These are phyloP conservation scores for Nadsonia commutata DNA, from an alignment of 1,139 yeast species.

Conservation along the genomic window DNA sequence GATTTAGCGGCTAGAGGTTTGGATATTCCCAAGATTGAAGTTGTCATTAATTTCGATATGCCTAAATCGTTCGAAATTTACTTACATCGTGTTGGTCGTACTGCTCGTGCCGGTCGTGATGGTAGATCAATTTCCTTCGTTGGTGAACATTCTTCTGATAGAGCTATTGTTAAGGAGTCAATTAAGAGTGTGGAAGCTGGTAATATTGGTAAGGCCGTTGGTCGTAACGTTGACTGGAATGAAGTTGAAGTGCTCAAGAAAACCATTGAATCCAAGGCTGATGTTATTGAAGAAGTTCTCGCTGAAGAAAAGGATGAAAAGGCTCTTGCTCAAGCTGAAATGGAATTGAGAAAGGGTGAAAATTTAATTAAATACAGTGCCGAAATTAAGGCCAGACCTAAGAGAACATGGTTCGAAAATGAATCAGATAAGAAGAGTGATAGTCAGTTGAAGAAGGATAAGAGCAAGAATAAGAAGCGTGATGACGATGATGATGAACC, in stretches of 20 bases:
- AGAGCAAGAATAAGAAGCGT: constrained; percentile 37
- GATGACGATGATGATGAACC: constrained; percentile 32
- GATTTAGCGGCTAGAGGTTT: constrained; percentile 98
- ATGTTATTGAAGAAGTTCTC: constrained; percentile 56
- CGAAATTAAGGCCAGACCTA: constrained; percentile 82
- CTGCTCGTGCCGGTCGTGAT: constrained; percentile 97
- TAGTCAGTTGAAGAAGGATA: constrained; percentile 10
- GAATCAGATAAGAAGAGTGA: constrained; percentile 48
- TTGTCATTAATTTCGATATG: constrained; percentile 89
- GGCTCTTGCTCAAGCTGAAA: constrained; percentile 75
- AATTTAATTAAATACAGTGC: constrained; percentile 65
- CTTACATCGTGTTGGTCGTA: constrained; percentile 96
- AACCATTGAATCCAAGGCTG: constrained; percentile 43
- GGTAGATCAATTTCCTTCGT: constrained; percentile 90
- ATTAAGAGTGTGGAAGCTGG: constrained; percentile 39
- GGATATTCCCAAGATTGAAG: constrained; percentile 94
- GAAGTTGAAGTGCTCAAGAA: constrained; percentile 57
- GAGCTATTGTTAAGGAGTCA: constrained; percentile 79
- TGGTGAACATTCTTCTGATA: constrained; percentile 74
- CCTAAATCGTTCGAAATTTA: constrained; percentile 84
- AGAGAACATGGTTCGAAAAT: constrained; percentile 90
- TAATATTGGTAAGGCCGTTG: constrained; percentile 39
- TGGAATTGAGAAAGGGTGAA: constrained; percentile 75
- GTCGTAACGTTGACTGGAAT: constrained; percentile 77
- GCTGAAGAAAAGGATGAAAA: constrained; percentile 83